Evolutionary conservation across 2,329 filamentous ascomycete species (phyloP).

Genomic region (Claviceps africana): DNA sequence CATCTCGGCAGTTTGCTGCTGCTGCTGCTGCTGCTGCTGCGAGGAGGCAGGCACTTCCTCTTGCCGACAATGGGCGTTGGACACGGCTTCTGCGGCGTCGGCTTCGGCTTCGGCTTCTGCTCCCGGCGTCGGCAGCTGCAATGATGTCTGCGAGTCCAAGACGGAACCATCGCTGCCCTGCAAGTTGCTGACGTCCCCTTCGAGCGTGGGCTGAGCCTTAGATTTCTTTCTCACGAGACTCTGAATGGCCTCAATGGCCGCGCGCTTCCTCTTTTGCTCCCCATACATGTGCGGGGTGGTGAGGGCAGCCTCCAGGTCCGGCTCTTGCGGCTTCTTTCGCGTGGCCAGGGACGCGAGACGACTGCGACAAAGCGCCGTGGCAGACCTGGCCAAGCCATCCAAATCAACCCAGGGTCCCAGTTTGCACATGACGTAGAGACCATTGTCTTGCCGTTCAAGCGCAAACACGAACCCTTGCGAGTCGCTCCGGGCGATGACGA

Average conservation of each 20-base stretch:
- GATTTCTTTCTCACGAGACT: conserved; percentile 42
- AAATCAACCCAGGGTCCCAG: conserved; percentile 53
- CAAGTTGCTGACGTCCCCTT: conserved; percentile 14
- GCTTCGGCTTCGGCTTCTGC: not conserved
- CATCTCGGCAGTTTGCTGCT: conserved; percentile 31
- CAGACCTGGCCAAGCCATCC: conserved; percentile 34
- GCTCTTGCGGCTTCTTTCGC: conserved; percentile 4
- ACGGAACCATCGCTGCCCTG: conserved; percentile 9
- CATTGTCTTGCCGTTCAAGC: conserved; percentile 48
- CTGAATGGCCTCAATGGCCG: conserved; percentile 50
- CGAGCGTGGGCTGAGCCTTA: conserved; percentile 29
- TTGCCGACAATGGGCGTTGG: not conserved
- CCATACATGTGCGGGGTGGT: conserved; percentile 33
- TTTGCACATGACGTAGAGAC: conserved; percentile 54
- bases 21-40: too few relatives aligned
- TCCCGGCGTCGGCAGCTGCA: conserved; percentile 10
- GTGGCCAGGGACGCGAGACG: conserved; percentile 12
- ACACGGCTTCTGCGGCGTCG: not conserved
- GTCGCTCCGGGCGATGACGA: conserved; percentile 49
- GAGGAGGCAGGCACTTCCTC: conserved; percentile 6
- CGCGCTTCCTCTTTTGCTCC: conserved; percentile 38
- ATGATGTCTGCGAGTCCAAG: conserved; percentile 1
- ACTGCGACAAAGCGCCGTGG: conserved; percentile 26
- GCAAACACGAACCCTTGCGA: conserved; percentile 40
- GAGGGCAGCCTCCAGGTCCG: conserved; percentile 13